A percentile compares a stretch with the other conserved stretches of the same genome.
These are phyloP conservation scores for Ustilago trichophora DNA, from an alignment of 1,284 basidiomycete species.

Conservation along the genomic window DNA sequence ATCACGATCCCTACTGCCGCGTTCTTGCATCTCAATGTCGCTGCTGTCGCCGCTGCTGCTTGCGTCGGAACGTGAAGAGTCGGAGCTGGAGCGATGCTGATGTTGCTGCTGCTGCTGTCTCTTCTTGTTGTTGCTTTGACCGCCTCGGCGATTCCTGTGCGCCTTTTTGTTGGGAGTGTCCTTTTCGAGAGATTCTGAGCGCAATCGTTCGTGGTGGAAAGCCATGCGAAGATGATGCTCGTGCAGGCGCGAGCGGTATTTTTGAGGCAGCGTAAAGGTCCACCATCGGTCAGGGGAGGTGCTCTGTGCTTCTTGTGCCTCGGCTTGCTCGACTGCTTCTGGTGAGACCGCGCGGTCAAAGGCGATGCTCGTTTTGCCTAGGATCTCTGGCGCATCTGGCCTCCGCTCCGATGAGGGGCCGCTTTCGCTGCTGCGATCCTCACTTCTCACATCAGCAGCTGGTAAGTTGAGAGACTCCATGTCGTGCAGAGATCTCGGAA, in stretches of 20 bases:
- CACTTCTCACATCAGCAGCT: constrained; percentile 14
- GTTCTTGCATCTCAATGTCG: constrained; percentile 40
- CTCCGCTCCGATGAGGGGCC: constrained; percentile 13
- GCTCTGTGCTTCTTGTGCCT: constrained; percentile 28
- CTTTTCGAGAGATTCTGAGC: constrained; percentile 19
- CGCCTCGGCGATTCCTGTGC: constrained; percentile 2
- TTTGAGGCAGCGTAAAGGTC: constrained; percentile 58
- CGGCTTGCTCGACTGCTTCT: constrained; percentile 23
- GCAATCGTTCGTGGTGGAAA: constrained; percentile 31
- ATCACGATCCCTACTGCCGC: constrained; percentile 10
- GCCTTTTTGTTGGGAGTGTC: constrained; percentile 2
- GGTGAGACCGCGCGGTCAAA: constrained; percentile 22
- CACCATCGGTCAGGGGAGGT: constrained; percentile 49
- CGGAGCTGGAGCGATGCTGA: constrained; percentile 23
- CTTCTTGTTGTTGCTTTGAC: constrained; percentile 15
- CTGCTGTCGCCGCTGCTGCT: constrained; percentile 27
- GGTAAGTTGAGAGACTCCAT: constrained; percentile 21
- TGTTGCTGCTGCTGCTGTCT: constrained; percentile 11
- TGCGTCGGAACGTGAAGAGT: constrained; percentile 20
- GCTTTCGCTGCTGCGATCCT: constrained; percentile 13
- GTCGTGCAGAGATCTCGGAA: constrained; percentile 16
- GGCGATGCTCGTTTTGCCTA: constrained; percentile 7
- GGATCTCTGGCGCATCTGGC: constrained; percentile 9
- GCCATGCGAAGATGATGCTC: constrained; percentile 52
- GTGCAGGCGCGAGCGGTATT: constrained; percentile 50